Base-by-base conservation (phyloP, 495 filamentous ascomycete species). In the Aspergillus panamensis region DNA sequence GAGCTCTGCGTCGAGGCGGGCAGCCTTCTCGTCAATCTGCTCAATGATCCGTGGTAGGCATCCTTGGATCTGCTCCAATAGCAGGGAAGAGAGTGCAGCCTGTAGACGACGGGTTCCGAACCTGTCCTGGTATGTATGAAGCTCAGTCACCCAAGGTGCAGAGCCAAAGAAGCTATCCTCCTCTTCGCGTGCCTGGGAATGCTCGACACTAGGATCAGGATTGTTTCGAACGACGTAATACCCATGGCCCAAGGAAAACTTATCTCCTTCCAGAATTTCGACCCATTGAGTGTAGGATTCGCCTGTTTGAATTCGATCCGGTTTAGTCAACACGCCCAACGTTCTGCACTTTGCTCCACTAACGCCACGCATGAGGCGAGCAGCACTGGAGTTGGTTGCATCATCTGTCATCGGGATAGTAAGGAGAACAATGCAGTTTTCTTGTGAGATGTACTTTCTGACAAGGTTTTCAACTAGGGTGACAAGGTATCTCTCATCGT, bases 321-420 rank as follows among this genome's bases (percentile, higher is more conserved):
- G 89, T 64, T 92, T 96, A 0, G 90, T 95, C 44, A 93, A 76
- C 0, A 92, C 86, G 0, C 91, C 90, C 30, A 93, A 74, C 8
- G 85, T 90, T 4, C 90, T 79, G 7, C 72, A 37, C 1, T 77
- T 70, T 0, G 89, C 89, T 6, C 65, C 66, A n/a, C 78, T 73
- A 9, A 77, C 66, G 9, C 83, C 72, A 0, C 79, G 72, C 19
- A 92, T 82, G 3, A 91, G 70, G 0, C 77, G 75, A 0, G 85
- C 81, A 0, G 89, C 87, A n/a, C 74, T 86, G 0, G 87, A 91
- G 30, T 84, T 90, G 0, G 85, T 82, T 0, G 87, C 76, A 53
- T 96, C 89, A 12, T 80, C 77, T 0, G 86, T 87, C 85, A 93
- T 92, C 0, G 89, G 81, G 1, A 87, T 68, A 2, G 91, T 85